Base-by-base conservation (phyloP, 768 basidiomycete species). In the Mycena leptocephala region DNA sequence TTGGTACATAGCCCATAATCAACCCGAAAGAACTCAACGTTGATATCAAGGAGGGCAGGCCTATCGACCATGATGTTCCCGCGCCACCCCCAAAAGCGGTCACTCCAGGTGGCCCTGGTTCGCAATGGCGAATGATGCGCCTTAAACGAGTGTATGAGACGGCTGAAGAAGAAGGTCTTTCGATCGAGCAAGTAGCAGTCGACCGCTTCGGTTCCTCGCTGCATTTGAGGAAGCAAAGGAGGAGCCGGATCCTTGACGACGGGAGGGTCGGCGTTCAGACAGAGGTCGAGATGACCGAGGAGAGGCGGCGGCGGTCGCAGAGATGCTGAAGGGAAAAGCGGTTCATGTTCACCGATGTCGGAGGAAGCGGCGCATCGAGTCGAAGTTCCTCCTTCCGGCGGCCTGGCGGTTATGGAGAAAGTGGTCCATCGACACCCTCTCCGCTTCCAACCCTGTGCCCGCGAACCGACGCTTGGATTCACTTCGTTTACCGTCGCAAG, bases 61-160 rank as follows among this genome's bases (percentile, higher is more conserved):
- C 86, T 13, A 82, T 87, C 30, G 84, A 90, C 72, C 82, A 86
- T 16, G 86, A 88, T 64, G 86, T 87, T 30, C 81, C 89, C 5
- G 80, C 86, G 1, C 83, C 85, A 43, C 85, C 87, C 62, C 84
- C 89, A 7, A 92, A 90, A 82, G 81, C 90, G 24, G 83, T 87
- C 69, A 92, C 90, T 0, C 96, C 97, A 0, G 98, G 98, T 3
- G 97, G 96, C 2, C 95, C 97, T 6, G 98, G 98, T 14, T 96
- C 96, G 3, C 93, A 93, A 81, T 99, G 98, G 98, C 93, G 98
- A 20, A 99, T 99, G 98, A 97, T 96, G 93, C 96, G 97, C 79
- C 91, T 99, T 0, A 92, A 93, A 48, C 90, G 95, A 20, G 94
- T 96, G 1, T 97, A 96, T 81, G 98, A 99, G 82, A 91, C 95